phyloP scores from a whole-genome alignment of 768 basidiomycete species.

The Asterophora parasitica region DNA sequence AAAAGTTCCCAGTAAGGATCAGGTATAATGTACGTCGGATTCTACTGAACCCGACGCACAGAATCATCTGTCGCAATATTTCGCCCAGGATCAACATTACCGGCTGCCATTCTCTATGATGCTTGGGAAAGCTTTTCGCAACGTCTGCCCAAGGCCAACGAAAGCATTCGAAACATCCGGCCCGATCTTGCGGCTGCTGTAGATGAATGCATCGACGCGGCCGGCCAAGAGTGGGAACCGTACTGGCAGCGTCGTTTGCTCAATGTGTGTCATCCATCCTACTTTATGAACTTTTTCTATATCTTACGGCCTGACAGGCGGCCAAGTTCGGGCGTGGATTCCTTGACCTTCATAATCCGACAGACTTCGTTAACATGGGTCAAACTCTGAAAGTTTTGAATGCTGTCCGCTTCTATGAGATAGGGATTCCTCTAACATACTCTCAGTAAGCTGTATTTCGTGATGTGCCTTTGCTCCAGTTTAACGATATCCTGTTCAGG shows the following conservation, averaged over 20 bases:
- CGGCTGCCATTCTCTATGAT: conserved; percentile 88
- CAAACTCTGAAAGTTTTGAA: conserved; percentile 92
- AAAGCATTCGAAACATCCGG: conserved; percentile 83
- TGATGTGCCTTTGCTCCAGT: not conserved
- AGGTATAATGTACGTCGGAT: conserved; percentile 1
- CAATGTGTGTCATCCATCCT: conserved; percentile 47
- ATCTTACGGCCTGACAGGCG: conserved; percentile 46
- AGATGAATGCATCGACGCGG: conserved; percentile 88
- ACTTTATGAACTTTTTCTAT: not conserved
- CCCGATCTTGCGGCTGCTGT: conserved; percentile 54
- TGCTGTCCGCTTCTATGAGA: conserved; percentile 85
- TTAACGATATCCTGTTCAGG: conserved; percentile 35
- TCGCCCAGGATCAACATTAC: conserved; percentile 87
- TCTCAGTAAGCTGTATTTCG: conserved; percentile 57
- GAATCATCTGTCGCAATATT: conserved; percentile 81
- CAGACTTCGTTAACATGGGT: conserved; percentile 89
- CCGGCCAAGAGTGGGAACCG: conserved; percentile 87
- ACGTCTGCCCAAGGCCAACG: conserved; percentile 88
- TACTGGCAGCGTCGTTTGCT: conserved; percentile 85
- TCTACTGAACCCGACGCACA: conserved; percentile 21
- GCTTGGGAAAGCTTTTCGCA: conserved; percentile 83
- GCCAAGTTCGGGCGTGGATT: conserved; percentile 95
- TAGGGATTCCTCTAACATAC: conserved; percentile 91
- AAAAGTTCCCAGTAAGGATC: conserved; percentile 77
- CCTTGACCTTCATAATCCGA: conserved; percentile 87